phyloP scores from a whole-genome alignment of 352 stramenopile species.

The Phytophthora multivora region DNA sequence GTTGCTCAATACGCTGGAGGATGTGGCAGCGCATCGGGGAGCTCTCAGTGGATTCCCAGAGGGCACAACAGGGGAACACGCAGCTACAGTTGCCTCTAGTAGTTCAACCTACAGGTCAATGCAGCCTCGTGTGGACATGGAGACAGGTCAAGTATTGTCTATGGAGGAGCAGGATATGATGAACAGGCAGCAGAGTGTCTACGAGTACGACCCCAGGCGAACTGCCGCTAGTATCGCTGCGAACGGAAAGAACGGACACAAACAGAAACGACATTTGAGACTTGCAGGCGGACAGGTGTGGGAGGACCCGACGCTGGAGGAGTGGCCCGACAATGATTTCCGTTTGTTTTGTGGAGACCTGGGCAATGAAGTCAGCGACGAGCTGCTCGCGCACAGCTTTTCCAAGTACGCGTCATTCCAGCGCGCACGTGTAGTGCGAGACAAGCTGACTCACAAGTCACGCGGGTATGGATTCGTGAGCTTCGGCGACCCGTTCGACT shows the following conservation, averaged over 20 bases:
- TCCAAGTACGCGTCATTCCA: slow-evolving; percentile 77
- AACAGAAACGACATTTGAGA: slow-evolving; percentile 63
- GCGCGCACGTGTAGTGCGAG: slow-evolving; percentile 75
- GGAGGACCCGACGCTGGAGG: slow-evolving; percentile 91
- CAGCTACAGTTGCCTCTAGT: slow-evolving; percentile 12
- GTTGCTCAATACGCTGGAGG: slow-evolving; percentile 53
- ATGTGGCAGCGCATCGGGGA: slow-evolving; percentile 53
- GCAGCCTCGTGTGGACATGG: slow-evolving; percentile 66
- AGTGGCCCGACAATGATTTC: slow-evolving; percentile 97
- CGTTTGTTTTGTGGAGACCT: slow-evolving; percentile 96
- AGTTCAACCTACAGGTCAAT: slow-evolving; percentile 24
- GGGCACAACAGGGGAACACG: slow-evolving; percentile 55
- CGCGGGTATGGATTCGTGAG: slow-evolving; percentile 96
- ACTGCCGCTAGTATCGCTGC: slow-evolving; percentile 38
- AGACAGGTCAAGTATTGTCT: slow-evolving; percentile 64
- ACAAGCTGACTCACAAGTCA: slow-evolving; percentile 90
- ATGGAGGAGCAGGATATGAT: slow-evolving; percentile 80
- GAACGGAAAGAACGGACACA: slow-evolving; percentile 15
- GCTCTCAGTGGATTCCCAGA: slow-evolving; percentile 72
- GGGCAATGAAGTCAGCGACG: slow-evolving; percentile 92
- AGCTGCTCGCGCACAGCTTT: slow-evolving; percentile 84
- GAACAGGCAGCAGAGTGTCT: slow-evolving; percentile 85
- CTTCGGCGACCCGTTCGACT: slow-evolving; percentile 94
- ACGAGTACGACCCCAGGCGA: slow-evolving; percentile 76
- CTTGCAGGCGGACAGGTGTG: slow-evolving; percentile 89